Percentiles rank a stretch among this genome's conserved stretches.
phyloP scores from a whole-genome alignment of 495 filamentous ascomycete species.

The Daldinia grandis region DNA sequence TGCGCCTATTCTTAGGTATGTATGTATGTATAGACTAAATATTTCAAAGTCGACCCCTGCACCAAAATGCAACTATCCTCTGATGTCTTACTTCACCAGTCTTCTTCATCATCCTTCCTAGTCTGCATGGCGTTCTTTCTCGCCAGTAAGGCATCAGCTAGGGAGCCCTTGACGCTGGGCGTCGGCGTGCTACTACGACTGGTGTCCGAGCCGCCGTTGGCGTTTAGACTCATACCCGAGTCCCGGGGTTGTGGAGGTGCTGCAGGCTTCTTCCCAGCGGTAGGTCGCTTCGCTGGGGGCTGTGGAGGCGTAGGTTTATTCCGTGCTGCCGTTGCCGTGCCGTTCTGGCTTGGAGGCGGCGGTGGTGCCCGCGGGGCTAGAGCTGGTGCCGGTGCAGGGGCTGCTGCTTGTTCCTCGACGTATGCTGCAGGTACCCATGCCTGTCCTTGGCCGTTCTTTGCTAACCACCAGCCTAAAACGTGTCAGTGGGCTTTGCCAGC shows the following conservation, averaged over 20 bases:
- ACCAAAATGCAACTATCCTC: constrained; percentile 1
- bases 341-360: constrained; percentile 60
- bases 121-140: constrained; percentile 71
- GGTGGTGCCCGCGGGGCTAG: constrained; percentile 64
- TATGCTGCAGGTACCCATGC: constrained; percentile 96
- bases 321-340: constrained; percentile 57
- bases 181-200: constrained; percentile 73
- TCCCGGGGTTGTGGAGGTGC: constrained; percentile 68
- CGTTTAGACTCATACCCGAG: constrained; percentile 76
- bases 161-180: constrained; percentile 78
- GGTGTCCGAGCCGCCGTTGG: constrained; percentile 69
- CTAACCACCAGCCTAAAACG: constrained; percentile 89
- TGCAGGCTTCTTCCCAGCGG: constrained; percentile 69
- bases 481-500: constrained; percentile 39
- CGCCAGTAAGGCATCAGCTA: constrained; percentile 82
- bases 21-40: constrained; percentile 1
- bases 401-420: constrained; percentile 77
- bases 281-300: constrained; percentile 88
- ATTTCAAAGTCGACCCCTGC: not conserved
- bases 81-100: constrained; percentile 57
- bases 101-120: constrained; percentile 76
- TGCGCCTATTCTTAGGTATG: not conserved
- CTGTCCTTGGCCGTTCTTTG: constrained; percentile 72
- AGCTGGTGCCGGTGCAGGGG: constrained; percentile 65
- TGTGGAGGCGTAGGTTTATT: constrained; percentile 80